A percentile compares a stretch with the other conserved stretches of the same genome.
These are phyloP conservation scores for Somion occarium DNA, from an alignment of 1,284 basidiomycete species.

Conservation along the genomic window DNA sequence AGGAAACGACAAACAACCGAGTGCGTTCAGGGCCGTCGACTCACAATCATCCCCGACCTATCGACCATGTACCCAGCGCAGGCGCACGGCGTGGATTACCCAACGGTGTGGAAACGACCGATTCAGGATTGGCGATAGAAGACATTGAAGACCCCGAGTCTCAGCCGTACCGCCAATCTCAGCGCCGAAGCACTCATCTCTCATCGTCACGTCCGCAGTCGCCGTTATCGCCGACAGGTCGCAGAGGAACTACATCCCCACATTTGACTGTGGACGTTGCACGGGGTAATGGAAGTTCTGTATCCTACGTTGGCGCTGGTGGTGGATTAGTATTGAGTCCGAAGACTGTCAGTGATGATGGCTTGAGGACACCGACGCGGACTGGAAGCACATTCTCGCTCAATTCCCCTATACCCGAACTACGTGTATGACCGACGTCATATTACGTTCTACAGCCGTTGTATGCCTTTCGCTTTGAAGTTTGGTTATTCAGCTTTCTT, in stretches of 20 bases:
- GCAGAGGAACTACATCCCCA: not conserved
- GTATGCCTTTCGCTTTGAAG: too few species aligned
- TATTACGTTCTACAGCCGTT: not conserved
- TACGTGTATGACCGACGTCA: conserved; percentile 31
- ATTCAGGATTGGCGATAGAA: conserved; percentile 39
- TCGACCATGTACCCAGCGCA: conserved; percentile 63
- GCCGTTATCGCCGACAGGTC: not conserved
- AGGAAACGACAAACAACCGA: conserved; percentile 69
- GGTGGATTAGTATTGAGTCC: conserved; percentile 6
- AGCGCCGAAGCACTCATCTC: conserved; percentile 3
- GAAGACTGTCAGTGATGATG: conserved; percentile 1
- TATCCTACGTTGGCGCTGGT: not conserved
- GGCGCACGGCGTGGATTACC: conserved; percentile 61
- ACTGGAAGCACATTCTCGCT: conserved; percentile 4
- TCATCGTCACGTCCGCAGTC: not conserved
- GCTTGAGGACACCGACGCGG: conserved; percentile 2
- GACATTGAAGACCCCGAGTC: conserved; percentile 44
- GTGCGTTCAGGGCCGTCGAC: conserved; percentile 59
- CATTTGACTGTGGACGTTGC: not conserved
- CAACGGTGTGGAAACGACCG: conserved; percentile 58
- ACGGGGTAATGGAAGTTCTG: too few species aligned
- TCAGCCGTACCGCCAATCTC: conserved; percentile 17
- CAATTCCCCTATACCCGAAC: conserved; percentile 32
- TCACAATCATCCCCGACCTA: conserved; percentile 48
- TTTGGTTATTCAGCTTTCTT: too few species aligned